These are phyloP conservation scores for Dryas integrifolia DNA, from an alignment of 331 rosid species.

Conservation along the genomic window DNA sequence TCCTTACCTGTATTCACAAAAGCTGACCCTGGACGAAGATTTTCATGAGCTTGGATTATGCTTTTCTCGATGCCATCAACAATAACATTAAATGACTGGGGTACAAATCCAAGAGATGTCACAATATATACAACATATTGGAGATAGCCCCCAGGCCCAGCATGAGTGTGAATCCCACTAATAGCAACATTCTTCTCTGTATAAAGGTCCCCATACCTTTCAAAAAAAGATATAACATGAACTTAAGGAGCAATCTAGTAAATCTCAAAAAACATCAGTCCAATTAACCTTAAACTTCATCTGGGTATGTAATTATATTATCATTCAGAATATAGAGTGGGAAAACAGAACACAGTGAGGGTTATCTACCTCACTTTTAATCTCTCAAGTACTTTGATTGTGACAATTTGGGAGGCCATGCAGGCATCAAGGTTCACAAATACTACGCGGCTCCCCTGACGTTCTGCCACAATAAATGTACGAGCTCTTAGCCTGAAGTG, in stretches of 20 bases:
- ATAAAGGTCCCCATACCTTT: conserved; percentile 29
- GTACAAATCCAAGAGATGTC: conserved; percentile 33
- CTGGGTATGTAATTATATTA: no score
- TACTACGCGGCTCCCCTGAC: conserved; percentile 8
- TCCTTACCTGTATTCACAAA: conserved; percentile 25
- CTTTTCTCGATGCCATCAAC: conserved; percentile 34
- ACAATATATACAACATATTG: conserved; percentile 32
- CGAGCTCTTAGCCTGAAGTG: conserved; percentile 29
- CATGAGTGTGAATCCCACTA: conserved; percentile 32
- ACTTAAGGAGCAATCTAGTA: not conserved
- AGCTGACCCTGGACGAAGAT: conserved; percentile 22
- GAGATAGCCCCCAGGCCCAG: conserved; percentile 34
- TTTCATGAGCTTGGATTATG: conserved; percentile 26
- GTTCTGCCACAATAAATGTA: conserved; percentile 21
- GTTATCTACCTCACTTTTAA: conserved; percentile 22
- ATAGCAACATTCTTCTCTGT: conserved; percentile 32
- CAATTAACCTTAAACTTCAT: no score
- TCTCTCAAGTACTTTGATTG: conserved; percentile 26
- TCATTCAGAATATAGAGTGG: no score
- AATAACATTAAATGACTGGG: conserved; percentile 23
- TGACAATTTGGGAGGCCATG: conserved; percentile 31
- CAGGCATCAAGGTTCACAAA: conserved; percentile 33
- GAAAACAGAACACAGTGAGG: not conserved
- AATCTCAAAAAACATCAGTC: not conserved
- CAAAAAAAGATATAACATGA: not conserved